Conservation (phyloP, 2,329 filamentous ascomycete genomes). For the Talaromyces sp. region DNA sequence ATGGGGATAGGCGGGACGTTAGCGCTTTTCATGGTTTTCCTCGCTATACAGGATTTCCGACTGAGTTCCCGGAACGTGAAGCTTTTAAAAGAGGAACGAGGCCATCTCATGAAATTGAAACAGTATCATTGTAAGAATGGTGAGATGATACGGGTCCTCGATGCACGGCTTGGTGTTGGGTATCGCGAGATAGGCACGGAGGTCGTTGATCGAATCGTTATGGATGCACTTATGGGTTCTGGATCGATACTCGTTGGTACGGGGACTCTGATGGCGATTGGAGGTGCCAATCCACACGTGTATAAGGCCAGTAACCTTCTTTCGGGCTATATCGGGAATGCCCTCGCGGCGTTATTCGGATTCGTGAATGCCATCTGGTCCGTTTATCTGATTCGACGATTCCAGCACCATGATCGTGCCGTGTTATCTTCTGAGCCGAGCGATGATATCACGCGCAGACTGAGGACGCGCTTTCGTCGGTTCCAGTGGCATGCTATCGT, state of each 20-base stretch:
- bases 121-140: slow-evolving; percentile 23
- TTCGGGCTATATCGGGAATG: slow-evolving; percentile 60
- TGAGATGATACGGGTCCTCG: slow-evolving; percentile 27
- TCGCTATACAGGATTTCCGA: slow-evolving; percentile 50
- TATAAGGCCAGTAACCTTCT: slow-evolving; percentile 56
- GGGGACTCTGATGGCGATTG: slow-evolving; percentile 59
- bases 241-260: slow-evolving; percentile 54
- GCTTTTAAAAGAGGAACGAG: slow-evolving; percentile 49
- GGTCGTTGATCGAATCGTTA: slow-evolving; percentile 53
- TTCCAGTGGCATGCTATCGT: slow-evolving; percentile 50
- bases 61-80: slow-evolving; percentile 52
- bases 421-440: slow-evolving; percentile 30
- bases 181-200: slow-evolving; percentile 56
- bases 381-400: slow-evolving; percentile 45
- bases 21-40: slow-evolving; percentile 50
- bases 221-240: slow-evolving; percentile 56
- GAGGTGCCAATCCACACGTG: slow-evolving; percentile 47
- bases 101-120: slow-evolving; percentile 29
- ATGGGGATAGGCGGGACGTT: slow-evolving; percentile 58
- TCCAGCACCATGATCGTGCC: slow-evolving; percentile 40
- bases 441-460: slow-evolving; percentile 30
- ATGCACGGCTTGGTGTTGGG: slow-evolving; percentile 49
- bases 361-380: slow-evolving; percentile 56
- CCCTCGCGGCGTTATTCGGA: slow-evolving; percentile 53
- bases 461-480: slow-evolving; percentile 43